These are phyloP conservation scores for Sugiyamaella mastotermitis DNA, from an alignment of 805 yeast species.

Conservation along the genomic window DNA sequence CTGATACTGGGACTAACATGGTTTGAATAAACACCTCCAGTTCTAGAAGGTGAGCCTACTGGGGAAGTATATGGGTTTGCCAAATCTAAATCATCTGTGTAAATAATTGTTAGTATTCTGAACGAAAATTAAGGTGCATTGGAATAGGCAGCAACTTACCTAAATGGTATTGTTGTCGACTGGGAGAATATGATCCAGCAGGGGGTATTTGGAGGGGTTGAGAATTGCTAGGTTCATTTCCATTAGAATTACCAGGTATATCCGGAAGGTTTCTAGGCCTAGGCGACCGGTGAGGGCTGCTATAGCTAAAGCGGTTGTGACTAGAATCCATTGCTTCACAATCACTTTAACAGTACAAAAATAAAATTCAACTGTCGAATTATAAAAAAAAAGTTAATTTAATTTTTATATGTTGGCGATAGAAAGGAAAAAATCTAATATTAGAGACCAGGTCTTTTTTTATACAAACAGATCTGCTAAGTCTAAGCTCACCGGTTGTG, in stretches of 20 bases:
- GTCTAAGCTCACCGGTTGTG: no score
- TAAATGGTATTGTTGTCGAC: constrained; percentile 15
- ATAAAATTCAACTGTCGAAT: no score
- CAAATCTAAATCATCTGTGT: constrained; percentile 17
- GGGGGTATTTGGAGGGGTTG: constrained; percentile 2
- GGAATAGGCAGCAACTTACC: constrained; percentile 9
- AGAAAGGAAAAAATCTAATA: no score
- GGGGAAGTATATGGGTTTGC: constrained; percentile 15
- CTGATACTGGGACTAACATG: constrained; percentile 6
- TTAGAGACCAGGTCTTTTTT: no score
- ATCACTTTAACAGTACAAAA: no score
- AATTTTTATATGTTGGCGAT: no score
- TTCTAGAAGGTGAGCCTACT: constrained; percentile 10
- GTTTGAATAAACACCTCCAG: no score
- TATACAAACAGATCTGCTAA: no score
- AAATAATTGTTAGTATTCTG: neutral
- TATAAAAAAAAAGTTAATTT: no score
- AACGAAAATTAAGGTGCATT: neutral
- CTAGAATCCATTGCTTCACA: no score
- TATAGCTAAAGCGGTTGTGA: no score
- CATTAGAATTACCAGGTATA: constrained; percentile 12
- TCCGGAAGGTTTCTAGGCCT: constrained; percentile 13
- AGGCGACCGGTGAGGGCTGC: no score
- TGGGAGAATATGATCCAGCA: constrained; percentile 16
- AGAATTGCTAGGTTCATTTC: neutral